These are phyloP conservation scores for Agaricus subrufescens DNA, from an alignment of 768 basidiomycete genomes.

Conservation along the genomic window DNA sequence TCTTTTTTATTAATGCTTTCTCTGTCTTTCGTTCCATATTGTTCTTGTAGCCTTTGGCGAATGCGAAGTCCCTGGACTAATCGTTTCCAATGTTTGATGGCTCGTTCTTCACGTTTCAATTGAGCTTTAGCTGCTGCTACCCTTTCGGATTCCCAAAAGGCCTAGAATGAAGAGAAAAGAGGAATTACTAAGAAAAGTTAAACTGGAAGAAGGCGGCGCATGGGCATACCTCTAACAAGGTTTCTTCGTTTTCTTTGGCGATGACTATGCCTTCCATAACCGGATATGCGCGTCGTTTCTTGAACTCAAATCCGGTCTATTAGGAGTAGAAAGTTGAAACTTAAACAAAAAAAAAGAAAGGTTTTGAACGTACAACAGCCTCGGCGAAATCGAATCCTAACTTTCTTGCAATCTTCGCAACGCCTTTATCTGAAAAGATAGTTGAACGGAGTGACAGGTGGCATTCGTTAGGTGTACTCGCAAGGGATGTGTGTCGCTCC, in stretches of 20 bases:
- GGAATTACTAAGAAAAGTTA: background rate
- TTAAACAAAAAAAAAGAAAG: no score
- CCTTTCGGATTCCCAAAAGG: conserved; percentile 79
- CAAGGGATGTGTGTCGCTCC: conserved; percentile 91
- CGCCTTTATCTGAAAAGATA: conserved; percentile 68
- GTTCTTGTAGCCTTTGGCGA: conserved; percentile 72
- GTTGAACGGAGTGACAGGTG: conserved; percentile 4
- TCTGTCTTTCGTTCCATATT: conserved; percentile 47
- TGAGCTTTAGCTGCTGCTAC: conserved; percentile 74
- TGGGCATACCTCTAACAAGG: conserved; percentile 65
- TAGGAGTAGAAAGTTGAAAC: background rate
- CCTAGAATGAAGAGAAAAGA: conserved; percentile 39
- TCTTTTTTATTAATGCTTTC: no score
- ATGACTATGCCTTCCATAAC: conserved; percentile 83
- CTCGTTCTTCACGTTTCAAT: conserved; percentile 71
- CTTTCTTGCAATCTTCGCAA: conserved; percentile 82
- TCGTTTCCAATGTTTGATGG: conserved; percentile 83
- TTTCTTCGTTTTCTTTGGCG: conserved; percentile 71
- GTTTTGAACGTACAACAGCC: conserved; percentile 71
- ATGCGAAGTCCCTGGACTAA: conserved; percentile 88
- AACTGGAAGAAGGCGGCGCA: no score
- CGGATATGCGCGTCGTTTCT: conserved; percentile 84
- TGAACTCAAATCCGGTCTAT: conserved; percentile 96
- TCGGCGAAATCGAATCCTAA: conserved; percentile 90
- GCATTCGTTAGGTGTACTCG: conserved; percentile 34